phyloP scores from a whole-genome alignment of 352 stramenopile species.

The Thraustotheca clavata region DNA sequence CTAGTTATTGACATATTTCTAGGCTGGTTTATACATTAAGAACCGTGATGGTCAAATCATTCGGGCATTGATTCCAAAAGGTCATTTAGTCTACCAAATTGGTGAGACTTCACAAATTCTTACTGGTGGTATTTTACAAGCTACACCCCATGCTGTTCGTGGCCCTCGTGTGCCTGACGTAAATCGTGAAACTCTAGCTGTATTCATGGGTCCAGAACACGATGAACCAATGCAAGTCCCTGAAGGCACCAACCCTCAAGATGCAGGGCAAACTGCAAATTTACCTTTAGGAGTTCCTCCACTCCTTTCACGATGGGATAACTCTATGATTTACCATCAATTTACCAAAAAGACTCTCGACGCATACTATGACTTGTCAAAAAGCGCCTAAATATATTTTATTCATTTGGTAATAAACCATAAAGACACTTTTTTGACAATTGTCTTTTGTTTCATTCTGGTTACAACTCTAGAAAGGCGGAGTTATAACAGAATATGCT shows the following conservation, averaged over 20 bases:
- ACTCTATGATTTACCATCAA: conserved; percentile 85
- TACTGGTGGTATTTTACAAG: conserved; percentile 86
- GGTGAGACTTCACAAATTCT: conserved; percentile 95
- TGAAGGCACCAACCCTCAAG: conserved; percentile 28
- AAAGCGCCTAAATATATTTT: conserved; percentile 9
- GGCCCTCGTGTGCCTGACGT: conserved; percentile 59
- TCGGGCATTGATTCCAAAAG: conserved; percentile 77
- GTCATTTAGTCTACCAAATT: conserved; percentile 91
- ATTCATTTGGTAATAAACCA: not conserved
- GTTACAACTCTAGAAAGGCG: not conserved
- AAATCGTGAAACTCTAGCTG: conserved; percentile 90
- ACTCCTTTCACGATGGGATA: conserved; percentile 79
- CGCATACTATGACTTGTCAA: conserved; percentile 69
- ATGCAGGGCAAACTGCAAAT: conserved; percentile 59
- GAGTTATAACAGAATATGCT: not conserved
- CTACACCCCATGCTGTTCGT: conserved; percentile 87
- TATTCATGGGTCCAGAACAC: conserved; percentile 95
- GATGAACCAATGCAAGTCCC: conserved; percentile 76
- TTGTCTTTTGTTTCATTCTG: not conserved
- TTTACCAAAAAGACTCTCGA: conserved; percentile 88
- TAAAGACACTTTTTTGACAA: not conserved
- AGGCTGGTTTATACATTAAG: conserved; percentile 91
- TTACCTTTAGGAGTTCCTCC: conserved; percentile 71
- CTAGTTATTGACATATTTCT: not conserved
- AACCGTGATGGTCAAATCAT: conserved; percentile 84